A percentile compares a stretch with the other conserved stretches of the same genome.
Conservation (phyloP, 305 asterid species). For the Nicotiana rustica region DNA sequence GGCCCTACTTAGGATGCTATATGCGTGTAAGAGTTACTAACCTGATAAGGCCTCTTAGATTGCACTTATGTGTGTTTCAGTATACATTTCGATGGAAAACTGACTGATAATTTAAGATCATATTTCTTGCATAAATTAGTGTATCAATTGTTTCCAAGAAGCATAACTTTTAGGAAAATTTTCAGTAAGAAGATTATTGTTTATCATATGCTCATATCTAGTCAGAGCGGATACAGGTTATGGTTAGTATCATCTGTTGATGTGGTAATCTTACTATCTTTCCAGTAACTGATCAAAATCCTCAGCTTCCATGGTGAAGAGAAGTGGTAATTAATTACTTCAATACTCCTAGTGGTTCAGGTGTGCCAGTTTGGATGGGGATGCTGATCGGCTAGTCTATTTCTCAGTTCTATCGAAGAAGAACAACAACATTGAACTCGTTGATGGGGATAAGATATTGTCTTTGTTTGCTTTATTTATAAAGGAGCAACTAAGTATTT, state of each 20-base stretch:
- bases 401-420: conserved; percentile 64
- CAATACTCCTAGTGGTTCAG: conserved; percentile 68
- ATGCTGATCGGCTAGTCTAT: conserved; percentile 94
- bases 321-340: conserved; percentile 44
- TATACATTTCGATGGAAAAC: not conserved
- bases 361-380: conserved; percentile 98
- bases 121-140: not conserved
- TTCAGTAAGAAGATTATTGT: not conserved
- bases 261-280: conserved; percentile 22
- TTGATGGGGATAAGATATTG: conserved; percentile 96
- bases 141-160: not conserved
- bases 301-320: conserved; percentile 10
- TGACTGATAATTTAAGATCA: not conserved
- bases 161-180: conserved; percentile 6
- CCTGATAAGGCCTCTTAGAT: not conserved
- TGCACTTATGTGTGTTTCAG: not conserved
- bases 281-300: not conserved
- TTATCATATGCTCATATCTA: not conserved
- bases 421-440: conserved; percentile 70
- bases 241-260: not conserved
- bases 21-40: not conserved
- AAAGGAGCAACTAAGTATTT: conserved; percentile 70
- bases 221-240: not conserved
- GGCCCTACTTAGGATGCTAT: not conserved
- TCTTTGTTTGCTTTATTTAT: conserved; percentile 85